phyloP scores from a whole-genome alignment of 257 asterid genomes.

The Petrea volubilis region DNA sequence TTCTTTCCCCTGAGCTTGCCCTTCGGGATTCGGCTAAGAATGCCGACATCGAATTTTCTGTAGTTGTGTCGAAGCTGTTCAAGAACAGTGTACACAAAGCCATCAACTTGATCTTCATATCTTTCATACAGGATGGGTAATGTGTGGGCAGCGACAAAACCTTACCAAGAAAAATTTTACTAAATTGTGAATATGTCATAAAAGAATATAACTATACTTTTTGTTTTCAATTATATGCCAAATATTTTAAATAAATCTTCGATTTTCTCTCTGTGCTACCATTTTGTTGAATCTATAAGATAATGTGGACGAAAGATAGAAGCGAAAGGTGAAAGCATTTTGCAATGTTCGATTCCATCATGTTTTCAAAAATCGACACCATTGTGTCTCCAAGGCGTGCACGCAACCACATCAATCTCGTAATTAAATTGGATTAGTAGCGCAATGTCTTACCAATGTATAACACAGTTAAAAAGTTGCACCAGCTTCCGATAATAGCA shows the following conservation, averaged over 20 bases:
- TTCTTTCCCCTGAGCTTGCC: conserved; percentile 52
- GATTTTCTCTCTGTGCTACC: not conserved
- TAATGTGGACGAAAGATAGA: not conserved
- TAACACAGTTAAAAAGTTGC: conserved; percentile 70
- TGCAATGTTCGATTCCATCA: not conserved
- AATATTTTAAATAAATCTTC: too few species aligned
- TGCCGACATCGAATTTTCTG: conserved; percentile 58
- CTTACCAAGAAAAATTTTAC: conserved; percentile 27
- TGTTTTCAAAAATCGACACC: not conserved
- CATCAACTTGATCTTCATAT: conserved; percentile 78
- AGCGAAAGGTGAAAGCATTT: not conserved
- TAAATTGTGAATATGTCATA: not conserved
- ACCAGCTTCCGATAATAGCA: conserved; percentile 92
- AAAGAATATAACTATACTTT: too few species aligned
- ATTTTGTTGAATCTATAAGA: not conserved
- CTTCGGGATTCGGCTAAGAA: conserved; percentile 58
- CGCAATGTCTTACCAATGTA: conserved; percentile 53
- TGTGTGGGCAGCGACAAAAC: conserved; percentile 83
- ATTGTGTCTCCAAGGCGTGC: not conserved
- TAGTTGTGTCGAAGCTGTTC: conserved; percentile 59
- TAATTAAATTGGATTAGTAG: not conserved
- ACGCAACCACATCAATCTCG: not conserved
- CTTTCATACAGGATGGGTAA: conserved; percentile 74
- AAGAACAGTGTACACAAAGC: conserved; percentile 46
- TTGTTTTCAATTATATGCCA: too few species aligned